These are phyloP conservation scores for Lentinula detonsa DNA, from an alignment of 768 basidiomycete genomes.

Conservation along the genomic window DNA sequence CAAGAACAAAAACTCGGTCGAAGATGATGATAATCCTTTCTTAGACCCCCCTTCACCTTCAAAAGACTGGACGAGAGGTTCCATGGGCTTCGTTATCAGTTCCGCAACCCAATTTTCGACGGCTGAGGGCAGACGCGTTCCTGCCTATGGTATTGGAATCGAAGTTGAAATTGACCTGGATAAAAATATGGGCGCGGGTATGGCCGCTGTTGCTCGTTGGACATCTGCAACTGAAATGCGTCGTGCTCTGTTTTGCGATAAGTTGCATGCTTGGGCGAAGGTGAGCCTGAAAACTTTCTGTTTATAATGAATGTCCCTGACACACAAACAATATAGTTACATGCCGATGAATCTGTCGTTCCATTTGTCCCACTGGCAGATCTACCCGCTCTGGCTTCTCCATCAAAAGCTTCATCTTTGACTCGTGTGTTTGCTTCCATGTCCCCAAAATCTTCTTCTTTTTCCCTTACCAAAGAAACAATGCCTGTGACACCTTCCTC, in stretches of 20 bases:
- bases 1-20: conserved; percentile 5
- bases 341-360: conserved; percentile 32
- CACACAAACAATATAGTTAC: conserved; percentile 36
- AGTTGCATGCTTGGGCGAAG: conserved; percentile 60
- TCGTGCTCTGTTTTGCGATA: conserved; percentile 48
- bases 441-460: conserved; percentile 55
- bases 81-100: conserved; percentile 73
- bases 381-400: conserved; percentile 50
- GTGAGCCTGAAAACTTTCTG: conserved; percentile 27
- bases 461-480: conserved; percentile 33
- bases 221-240: conserved; percentile 64
- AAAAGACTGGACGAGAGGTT: conserved; percentile 73
- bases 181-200: conserved; percentile 74
- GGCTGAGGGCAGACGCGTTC: conserved; percentile 55
- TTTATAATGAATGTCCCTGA: background rate
- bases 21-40: conserved; percentile 71
- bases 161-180: conserved; percentile 84
- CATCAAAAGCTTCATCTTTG: conserved; percentile 56
- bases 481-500: conserved; percentile 34
- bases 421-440: conserved; percentile 68
- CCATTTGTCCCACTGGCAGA: conserved; percentile 62
- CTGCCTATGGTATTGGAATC: conserved; percentile 81
- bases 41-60: conserved; percentile 35
- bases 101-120: conserved; percentile 72
- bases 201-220: conserved; percentile 88